Base-by-base conservation (phyloP, 257 asterid genomes). In the Solanum appendiculatum region DNA sequence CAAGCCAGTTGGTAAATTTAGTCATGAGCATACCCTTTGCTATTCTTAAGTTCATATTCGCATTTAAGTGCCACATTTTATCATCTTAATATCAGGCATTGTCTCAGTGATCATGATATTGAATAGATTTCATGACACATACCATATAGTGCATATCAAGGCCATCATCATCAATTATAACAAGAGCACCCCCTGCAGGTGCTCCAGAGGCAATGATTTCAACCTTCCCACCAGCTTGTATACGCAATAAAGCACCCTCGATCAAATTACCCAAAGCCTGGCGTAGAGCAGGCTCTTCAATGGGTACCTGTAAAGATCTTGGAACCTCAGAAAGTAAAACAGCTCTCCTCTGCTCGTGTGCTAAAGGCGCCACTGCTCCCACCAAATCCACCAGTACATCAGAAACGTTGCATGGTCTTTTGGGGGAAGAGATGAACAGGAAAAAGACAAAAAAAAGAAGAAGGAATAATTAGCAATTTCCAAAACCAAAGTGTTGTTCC, bases 141-240 rank as follows among this genome's bases (percentile, higher is more conserved):
- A 97, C 99, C 99, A 95, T 97, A 86, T 92, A 97, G 86, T 94
- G 99, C 99, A 97, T 97, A 91, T 95, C 98, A 84, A 96, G 98
- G 39, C 99, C 99, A 88, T 97, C 97, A 63, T 97, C 99, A 34
- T 95, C 99, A 51, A 97, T 92, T 91, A 95, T 92, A 89, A 97
- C 86, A 34, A 97, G 97, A 82, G 91, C 96, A 18, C 98, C 99
- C 7, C 98, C 98, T 9, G 98, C 98, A 20, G 99, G 98, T 20
- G 98, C 96, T 88, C 87, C 94, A 16, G 96, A 91, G 51, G 94
- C 95, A 86, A 94, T 84, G 34, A 97, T 93, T 87, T 92, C 95
- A 77, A 94, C 92, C 88, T 92, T 93, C 58, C 98, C 99, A 64
- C 98, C 95, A 42, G 91, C 92, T 91, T 93, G 93, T 51, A 96